These are phyloP conservation scores for Cordyceps tenuipes DNA, from an alignment of 2,329 filamentous ascomycete genomes.

Conservation along the genomic window DNA sequence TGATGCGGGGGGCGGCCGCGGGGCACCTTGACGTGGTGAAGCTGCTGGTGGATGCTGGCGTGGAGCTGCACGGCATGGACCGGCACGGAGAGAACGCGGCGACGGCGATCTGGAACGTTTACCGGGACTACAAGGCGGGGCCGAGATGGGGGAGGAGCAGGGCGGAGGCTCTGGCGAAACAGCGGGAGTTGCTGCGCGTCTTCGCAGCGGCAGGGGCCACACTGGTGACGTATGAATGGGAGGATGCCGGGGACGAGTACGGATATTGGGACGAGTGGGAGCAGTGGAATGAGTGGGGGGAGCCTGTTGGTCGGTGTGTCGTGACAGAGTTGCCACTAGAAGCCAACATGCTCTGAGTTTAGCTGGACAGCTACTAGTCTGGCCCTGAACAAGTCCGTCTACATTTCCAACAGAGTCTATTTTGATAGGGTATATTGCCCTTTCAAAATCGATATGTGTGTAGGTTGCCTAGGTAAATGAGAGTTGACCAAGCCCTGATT, in stretches of 20 bases:
- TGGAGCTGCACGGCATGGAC: not conserved
- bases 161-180: not conserved
- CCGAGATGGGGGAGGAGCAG: not conserved
- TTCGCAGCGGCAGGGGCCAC: not conserved
- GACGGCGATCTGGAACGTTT: not conserved
- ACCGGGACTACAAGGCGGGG: not conserved
- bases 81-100: not conserved
- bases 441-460: not conserved
- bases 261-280: not conserved
- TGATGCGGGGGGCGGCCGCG: not conserved
- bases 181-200: not conserved
- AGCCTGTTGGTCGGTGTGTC: not conserved
- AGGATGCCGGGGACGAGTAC: not conserved
- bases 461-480: not conserved
- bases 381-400: too few relatives aligned
- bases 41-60: not conserved
- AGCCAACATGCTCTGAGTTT: constrained; percentile 31
- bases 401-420: not conserved
- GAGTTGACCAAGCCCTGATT: too few relatives aligned
- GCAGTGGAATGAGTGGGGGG: not conserved
- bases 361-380: too few relatives aligned
- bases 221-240: not conserved
- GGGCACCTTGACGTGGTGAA: not conserved
- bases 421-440: not conserved
- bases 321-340: constrained; percentile 38